Base-by-base conservation (phyloP, 805 yeast genomes). In the Yueomyces sinensis region DNA sequence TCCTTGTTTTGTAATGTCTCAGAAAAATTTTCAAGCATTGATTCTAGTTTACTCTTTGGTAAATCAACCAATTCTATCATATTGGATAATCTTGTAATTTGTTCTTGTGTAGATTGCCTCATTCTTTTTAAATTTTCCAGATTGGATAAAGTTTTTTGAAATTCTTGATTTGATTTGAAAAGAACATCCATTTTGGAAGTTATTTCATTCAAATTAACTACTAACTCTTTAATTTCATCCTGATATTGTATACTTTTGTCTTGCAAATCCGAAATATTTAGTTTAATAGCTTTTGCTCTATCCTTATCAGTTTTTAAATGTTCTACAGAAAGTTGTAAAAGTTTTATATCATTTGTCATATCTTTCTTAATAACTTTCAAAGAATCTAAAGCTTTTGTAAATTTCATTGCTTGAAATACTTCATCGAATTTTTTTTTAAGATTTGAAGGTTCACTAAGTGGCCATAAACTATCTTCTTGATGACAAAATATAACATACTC, bases 381-480 rank as follows among this genome's bases (percentile, higher is more conserved):
- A 35, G 72, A 73, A 38, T 87, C 95, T 27, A 91, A 62, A 0
- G 91, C 94, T 50, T 83, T 89, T 1, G 95, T 84, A 49, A 82
- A 93, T 54, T 83, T 86, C 44, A 84, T 72, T 0, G 96, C 95
- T 57, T 91, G 96, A 49, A 91, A 91, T 7, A 91, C 89, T 56
- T 91, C 98, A 55, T 91, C 98, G 48, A 91, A 93, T 35, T 89
- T 70, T 58, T 87, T 87, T 58, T 91, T 93, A 52, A 91, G 66
- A 11, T 70, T 70, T 2, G 94, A 68, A 1, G 98, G 93, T 56
- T 91, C 99, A 45, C 87, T 73, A 32, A 91, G 63, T 1, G 99
- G 99, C 99, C 99, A 91, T 20, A 84, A 58, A 46, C 89, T 77
- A 40, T 91, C 99, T 49, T 91, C 99, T 54, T 91, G 99, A 50